Conservation (phyloP, 306 rosid genomes). For the Cicer pinnatifidum region DNA sequence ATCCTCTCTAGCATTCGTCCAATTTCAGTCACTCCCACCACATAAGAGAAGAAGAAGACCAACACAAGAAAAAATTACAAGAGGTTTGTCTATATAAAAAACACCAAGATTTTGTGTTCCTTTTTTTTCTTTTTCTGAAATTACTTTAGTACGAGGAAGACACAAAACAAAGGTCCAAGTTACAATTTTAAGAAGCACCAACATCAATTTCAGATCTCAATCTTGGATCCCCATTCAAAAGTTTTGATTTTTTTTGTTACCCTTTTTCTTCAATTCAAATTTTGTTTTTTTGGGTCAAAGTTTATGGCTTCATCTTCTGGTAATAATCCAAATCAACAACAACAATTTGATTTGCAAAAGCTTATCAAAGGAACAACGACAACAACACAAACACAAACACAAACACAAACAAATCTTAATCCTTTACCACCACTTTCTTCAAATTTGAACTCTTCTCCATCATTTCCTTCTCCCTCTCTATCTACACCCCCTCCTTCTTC, state of each 20-base stretch:
- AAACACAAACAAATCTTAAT: slow-evolving; percentile 1
- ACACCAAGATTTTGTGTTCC: slow-evolving; percentile 13
- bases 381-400: no score
- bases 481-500: slow-evolving; percentile 55
- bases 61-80: slow-evolving; percentile 3
- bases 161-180: slow-evolving; percentile 33
- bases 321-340: slow-evolving; percentile 49
- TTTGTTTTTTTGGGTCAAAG: slow-evolving; percentile 19
- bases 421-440: slow-evolving; percentile 30
- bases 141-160: slow-evolving; percentile 45
- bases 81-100: slow-evolving; percentile 23
- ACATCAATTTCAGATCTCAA: slow-evolving; percentile 53
- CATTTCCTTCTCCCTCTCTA: slow-evolving; percentile 55
- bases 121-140: not conserved
- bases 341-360: slow-evolving; percentile 59
- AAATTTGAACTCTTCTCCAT: slow-evolving; percentile 55
- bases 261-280: slow-evolving; percentile 12
- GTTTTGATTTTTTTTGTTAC: slow-evolving; percentile 1
- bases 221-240: slow-evolving; percentile 37
- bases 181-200: slow-evolving; percentile 33
- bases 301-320: slow-evolving; percentile 61
- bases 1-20: slow-evolving; percentile 39
- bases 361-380: slow-evolving; percentile 55
- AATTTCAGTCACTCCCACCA: slow-evolving; percentile 35
- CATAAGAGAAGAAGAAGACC: slow-evolving; percentile 33